A percentile compares a stretch with the other conserved stretches of the same genome.
Evolutionary conservation across 1,284 basidiomycete genomes (phyloP).

Genomic region (Cystobasidiaceae sp.): DNA sequence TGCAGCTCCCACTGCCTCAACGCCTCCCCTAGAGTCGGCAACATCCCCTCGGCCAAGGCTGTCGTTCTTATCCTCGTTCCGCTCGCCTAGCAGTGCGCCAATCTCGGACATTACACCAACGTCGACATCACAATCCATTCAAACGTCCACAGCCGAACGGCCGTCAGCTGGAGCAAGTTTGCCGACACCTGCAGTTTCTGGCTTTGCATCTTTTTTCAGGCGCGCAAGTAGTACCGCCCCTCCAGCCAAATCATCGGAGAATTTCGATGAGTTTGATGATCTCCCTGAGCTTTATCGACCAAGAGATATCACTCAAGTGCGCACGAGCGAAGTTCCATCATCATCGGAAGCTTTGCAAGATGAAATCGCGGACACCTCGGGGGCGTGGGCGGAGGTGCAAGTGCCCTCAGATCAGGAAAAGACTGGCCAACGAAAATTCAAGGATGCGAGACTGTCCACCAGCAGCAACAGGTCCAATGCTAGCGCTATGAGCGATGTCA

Average conservation of each 20-base stretch:
- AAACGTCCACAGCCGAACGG: background rate
- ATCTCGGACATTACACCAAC: background rate
- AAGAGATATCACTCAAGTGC: no score
- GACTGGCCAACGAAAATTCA: background rate
- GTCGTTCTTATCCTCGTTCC: conserved; percentile 19
- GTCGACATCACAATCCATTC: background rate
- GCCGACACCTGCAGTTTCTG: background rate
- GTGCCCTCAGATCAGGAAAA: background rate
- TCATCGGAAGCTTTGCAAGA: background rate
- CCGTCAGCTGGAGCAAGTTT: background rate
- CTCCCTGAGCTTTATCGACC: no score
- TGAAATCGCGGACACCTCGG: conserved; percentile 3
- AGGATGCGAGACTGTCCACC: background rate
- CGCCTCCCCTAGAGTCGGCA: background rate
- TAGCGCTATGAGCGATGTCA: conserved; percentile 19
- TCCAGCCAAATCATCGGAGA: background rate
- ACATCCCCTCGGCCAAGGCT: background rate
- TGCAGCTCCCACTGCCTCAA: background rate
- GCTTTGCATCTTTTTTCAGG: conserved; percentile 18
- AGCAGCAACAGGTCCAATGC: background rate
- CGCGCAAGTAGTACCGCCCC: background rate
- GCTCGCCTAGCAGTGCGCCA: background rate
- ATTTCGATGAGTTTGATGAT: background rate
- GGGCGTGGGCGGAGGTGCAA: background rate
- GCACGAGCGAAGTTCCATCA: background rate